Conservation (phyloP, 2,329 filamentous ascomycete species). For the Nemania bipapillata region DNA sequence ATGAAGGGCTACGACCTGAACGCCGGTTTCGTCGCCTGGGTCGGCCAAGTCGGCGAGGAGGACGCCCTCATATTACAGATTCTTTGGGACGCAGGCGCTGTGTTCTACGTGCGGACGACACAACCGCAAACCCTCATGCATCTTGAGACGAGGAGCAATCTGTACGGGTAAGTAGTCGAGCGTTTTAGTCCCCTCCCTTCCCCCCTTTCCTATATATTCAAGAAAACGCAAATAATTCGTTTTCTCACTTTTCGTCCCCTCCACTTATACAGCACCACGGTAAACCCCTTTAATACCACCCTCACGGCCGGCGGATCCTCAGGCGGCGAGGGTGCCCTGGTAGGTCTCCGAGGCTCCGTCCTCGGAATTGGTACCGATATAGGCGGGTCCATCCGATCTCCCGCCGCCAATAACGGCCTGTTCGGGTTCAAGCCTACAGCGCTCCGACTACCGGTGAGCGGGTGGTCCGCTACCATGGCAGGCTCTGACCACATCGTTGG, state of each 20-base stretch:
- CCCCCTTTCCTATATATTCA: neutral
- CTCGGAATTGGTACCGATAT: conserved; percentile 67
- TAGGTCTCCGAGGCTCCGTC: conserved; percentile 63
- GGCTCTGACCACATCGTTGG: conserved; percentile 52
- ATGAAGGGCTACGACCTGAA: conserved; percentile 62
- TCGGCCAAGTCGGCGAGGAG: conserved; percentile 57
- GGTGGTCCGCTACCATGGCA: conserved; percentile 53
- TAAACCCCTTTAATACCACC: conserved; percentile 64
- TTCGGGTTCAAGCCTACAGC: conserved; percentile 58
- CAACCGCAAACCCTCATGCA: conserved; percentile 67
- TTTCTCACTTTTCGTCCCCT: neutral
- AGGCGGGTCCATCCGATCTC: conserved; percentile 61
- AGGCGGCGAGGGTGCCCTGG: conserved; percentile 67
- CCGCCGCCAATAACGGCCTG: conserved; percentile 60
- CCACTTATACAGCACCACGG: conserved; percentile 57
- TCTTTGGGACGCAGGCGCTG: conserved; percentile 59
- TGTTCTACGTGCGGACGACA: conserved; percentile 65
- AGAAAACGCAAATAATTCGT: neutral
- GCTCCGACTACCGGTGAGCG: conserved; percentile 56
- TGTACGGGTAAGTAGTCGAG: conserved; percentile 54
- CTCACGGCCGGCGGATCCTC: conserved; percentile 65
- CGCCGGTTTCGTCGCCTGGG: conserved; percentile 62
- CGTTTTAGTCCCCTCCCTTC: neutral
- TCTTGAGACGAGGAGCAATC: conserved; percentile 61
- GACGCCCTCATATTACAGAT: conserved; percentile 62